phyloP scores from a whole-genome alignment of 257 asterid genomes.

The Primulina eburnea region DNA sequence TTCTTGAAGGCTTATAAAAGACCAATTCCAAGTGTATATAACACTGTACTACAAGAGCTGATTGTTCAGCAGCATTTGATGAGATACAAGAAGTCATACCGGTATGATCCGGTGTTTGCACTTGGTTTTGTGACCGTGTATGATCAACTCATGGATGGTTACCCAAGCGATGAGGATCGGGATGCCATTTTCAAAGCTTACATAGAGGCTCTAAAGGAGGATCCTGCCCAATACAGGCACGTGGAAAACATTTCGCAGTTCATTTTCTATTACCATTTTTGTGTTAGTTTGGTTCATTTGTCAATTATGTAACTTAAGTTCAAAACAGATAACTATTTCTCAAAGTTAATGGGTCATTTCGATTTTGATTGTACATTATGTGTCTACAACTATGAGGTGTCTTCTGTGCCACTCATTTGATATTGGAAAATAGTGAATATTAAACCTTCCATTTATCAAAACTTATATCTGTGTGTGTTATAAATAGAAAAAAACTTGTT shows the following conservation, averaged over 20 bases:
- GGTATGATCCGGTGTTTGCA: conserved; percentile 82
- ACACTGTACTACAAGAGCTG: conserved; percentile 79
- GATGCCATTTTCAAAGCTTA: conserved; percentile 85
- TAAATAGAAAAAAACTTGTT: neutral
- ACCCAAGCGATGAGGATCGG: conserved; percentile 76
- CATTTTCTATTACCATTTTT: neutral
- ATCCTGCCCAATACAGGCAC: conserved; percentile 79
- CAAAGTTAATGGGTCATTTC: conserved; percentile 7
- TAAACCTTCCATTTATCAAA: neutral
- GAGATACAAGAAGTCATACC: conserved; percentile 80
- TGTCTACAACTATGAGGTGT: neutral
- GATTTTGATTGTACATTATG: neutral
- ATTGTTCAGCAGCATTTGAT: conserved; percentile 87
- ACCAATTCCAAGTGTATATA: conserved; percentile 91
- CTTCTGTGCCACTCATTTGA: conserved; percentile 1
- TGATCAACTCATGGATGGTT: conserved; percentile 95
- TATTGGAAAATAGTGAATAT: neutral
- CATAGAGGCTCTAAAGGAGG: conserved; percentile 72
- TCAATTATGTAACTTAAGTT: conserved; percentile 8
- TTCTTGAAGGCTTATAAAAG: conserved; percentile 81
- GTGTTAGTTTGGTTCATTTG: neutral
- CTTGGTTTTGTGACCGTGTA: conserved; percentile 90
- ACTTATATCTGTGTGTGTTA: neutral
- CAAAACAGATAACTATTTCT: neutral
- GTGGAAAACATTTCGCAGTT: conserved; percentile 18